These are phyloP conservation scores for Lentinula raphanica DNA, from an alignment of 768 basidiomycete genomes.

Conservation along the genomic window DNA sequence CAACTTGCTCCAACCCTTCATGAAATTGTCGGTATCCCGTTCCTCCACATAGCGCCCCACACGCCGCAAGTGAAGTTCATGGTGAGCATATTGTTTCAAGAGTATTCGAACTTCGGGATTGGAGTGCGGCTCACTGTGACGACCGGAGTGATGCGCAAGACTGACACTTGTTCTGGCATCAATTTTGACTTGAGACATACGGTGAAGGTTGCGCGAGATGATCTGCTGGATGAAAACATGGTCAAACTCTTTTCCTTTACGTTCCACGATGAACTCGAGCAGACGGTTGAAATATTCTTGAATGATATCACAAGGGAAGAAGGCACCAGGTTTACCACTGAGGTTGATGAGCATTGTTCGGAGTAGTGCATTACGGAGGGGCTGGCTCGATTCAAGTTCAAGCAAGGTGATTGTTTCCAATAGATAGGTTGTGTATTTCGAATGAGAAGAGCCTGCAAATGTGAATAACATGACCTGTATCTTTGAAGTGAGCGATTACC, in stretches of 20 bases:
- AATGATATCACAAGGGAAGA: background rate
- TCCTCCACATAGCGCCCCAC: background rate
- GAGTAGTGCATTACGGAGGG: background rate
- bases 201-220: slow-evolving; percentile 15
- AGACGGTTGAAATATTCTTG: background rate
- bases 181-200: background rate
- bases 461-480: slow-evolving; percentile 24
- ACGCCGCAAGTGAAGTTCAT: background rate
- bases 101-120: background rate
- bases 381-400: slow-evolving; percentile 23
- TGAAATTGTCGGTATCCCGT: background rate
- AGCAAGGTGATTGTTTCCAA: slow-evolving; percentile 26
- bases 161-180: background rate
- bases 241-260: slow-evolving; percentile 11
- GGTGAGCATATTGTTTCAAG: background rate
- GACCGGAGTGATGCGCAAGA: background rate
- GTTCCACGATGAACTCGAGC: slow-evolving; percentile 11
- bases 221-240: slow-evolving; percentile 16
- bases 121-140: background rate
- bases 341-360: background rate
- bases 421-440: slow-evolving; percentile 26
- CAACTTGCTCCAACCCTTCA: background rate
- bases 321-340: background rate
- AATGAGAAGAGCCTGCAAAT: slow-evolving; percentile 27
- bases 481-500: background rate